Base-by-base conservation (phyloP, 345 rosid genomes). In the Bretschneidera sinensis region DNA sequence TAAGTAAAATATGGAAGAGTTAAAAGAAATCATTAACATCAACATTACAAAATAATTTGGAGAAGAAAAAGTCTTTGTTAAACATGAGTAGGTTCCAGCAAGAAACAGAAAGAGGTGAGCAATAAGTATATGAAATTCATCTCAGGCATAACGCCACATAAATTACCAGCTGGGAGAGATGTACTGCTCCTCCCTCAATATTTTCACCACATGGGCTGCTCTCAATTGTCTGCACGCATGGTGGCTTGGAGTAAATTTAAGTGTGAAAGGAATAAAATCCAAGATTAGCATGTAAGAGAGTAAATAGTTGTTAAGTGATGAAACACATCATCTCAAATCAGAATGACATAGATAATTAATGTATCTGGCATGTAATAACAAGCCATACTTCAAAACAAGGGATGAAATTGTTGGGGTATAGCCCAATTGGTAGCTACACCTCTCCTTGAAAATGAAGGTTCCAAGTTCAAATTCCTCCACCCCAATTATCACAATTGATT, bases 101-200 rank as follows among this genome's bases (percentile, higher is more conserved):
- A 48, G 21, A 48, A 48, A 48, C 11, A 7, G 48, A 49, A 54
- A 56, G 22, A 56, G 61, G 66, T 47, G 69, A 56, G 23, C 51
- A n/a, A 61, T 60, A 65, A 55, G 19, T 43, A 59, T 48, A 65
- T 24, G 43, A 60, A 61, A 68, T 52, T 49, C 54, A 51, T 66
- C 51, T 50, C 55, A 73, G 55, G 56, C 35, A 34, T 59, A 53
- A 69, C 60, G 79, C 35, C 51, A 18, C 35, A 57, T 81, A 70
- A 61, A 78, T 80, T 90, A 90, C 99, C 95, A 94, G 80, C 75
- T 86, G 99, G 15, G 99, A 94, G 78, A 94, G 78, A 68, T 84
- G 87, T 64, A 94, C 95, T 64, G 97, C 95, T 76, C 83, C 96
- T 49, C 92, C 95, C 75, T 79, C 83, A 53, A 48, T 73, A 76